These are phyloP conservation scores for Chrysophaeum taylorii DNA, from an alignment of 352 stramenopile genomes.

Conservation along the genomic window DNA sequence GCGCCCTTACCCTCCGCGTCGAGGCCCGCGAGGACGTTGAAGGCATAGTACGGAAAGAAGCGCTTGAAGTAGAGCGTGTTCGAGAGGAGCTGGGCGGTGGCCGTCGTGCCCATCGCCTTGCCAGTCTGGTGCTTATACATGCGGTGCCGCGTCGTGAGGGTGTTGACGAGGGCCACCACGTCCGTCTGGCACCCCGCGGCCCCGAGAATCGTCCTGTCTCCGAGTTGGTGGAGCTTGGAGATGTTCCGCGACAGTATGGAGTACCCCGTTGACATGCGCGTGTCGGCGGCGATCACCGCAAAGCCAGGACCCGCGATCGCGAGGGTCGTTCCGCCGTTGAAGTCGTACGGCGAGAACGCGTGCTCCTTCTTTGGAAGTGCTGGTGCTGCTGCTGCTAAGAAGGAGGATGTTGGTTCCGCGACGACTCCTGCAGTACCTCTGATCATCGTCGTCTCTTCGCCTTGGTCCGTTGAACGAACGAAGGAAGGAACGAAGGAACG, in stretches of 20 bases:
- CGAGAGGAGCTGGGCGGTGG: conserved; percentile 87
- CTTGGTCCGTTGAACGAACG: too few relatives aligned
- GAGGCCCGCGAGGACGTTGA: conserved; percentile 91
- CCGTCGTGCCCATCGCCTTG: conserved; percentile 74
- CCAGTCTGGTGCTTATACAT: conserved; percentile 89
- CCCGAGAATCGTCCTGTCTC: conserved; percentile 53
- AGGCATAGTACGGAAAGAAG: conserved; percentile 99
- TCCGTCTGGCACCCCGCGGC: conserved; percentile 68
- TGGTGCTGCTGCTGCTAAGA: too few relatives aligned
- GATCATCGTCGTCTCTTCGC: too few relatives aligned
- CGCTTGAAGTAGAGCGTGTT: conserved; percentile 94
- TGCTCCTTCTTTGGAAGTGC: too few relatives aligned
- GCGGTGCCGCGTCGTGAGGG: conserved; percentile 45
- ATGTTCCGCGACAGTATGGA: conserved; percentile 88
- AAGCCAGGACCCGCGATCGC: conserved; percentile 89
- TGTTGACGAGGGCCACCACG: conserved; percentile 53
- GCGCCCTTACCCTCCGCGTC: conserved; percentile 87
- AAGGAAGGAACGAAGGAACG: too few relatives aligned
- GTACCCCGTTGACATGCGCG: conserved; percentile 88
- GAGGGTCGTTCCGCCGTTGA: conserved; percentile 63
- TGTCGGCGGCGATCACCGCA: conserved; percentile 88
- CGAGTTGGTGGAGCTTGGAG: conserved; percentile 62
- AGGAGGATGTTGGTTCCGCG: too few relatives aligned
- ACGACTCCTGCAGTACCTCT: too few relatives aligned
- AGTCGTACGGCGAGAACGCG: conserved; percentile 43